Percentiles rank a stretch among this genome's conserved stretches.
These are phyloP conservation scores for Glaciozyma antarctica DNA, from an alignment of 768 basidiomycete species.

Conservation along the genomic window DNA sequence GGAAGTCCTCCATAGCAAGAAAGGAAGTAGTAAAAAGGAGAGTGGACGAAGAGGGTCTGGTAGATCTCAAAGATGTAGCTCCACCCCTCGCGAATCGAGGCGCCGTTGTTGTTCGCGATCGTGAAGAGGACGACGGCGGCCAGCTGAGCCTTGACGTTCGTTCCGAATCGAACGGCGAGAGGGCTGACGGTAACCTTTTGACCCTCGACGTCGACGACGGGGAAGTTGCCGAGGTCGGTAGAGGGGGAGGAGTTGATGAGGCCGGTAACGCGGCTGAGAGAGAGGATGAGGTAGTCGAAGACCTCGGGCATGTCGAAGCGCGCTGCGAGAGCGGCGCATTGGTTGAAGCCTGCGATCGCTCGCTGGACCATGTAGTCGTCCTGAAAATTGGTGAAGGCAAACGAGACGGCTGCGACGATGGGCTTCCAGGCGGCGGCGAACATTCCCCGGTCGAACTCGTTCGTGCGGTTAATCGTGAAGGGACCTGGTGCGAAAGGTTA, in stretches of 20 bases:
- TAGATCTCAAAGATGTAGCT: constrained; percentile 96
- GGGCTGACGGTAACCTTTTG: constrained; percentile 84
- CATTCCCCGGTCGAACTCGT: constrained; percentile 79
- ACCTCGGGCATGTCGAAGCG: constrained; percentile 85
- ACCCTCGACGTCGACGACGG: constrained; percentile 78
- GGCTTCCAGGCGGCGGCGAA: constrained; percentile 90
- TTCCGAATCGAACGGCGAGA: constrained; percentile 85
- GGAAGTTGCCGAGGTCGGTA: constrained; percentile 64
- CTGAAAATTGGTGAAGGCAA: constrained; percentile 89
- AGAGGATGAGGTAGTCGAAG: constrained; percentile 90
- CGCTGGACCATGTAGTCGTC: constrained; percentile 95
- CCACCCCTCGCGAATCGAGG: constrained; percentile 91
- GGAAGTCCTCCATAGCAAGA: constrained; percentile 96
- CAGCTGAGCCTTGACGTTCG: constrained; percentile 86
- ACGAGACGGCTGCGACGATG: constrained; percentile 84
- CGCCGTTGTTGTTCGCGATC: constrained; percentile 91
- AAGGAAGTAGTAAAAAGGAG: constrained; percentile 77
- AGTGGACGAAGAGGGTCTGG: constrained; percentile 88
- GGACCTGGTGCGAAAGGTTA: constrained; percentile 44
- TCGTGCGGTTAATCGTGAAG: constrained; percentile 66
- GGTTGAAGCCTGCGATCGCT: constrained; percentile 89
- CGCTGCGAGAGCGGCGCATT: constrained; percentile 86
- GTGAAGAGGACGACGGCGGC: constrained; percentile 96
- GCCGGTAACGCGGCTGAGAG: constrained; percentile 82
- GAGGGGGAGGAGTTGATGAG: constrained; percentile 57